Conservation (phyloP, 148 eudicot genomes). For the Vaccinium vitisidaea region DNA sequence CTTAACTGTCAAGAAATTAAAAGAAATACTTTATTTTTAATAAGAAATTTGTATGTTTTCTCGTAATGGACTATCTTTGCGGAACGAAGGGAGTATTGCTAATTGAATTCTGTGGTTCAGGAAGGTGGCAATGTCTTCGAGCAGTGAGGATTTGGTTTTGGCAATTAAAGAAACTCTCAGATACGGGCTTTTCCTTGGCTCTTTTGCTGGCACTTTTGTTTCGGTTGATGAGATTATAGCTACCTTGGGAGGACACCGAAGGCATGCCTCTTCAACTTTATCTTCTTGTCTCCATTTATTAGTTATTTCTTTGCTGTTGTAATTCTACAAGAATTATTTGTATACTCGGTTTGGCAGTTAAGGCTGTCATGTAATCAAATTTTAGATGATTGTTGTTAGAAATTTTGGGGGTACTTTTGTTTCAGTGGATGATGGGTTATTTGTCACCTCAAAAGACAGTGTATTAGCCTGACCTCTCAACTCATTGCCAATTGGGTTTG, state of each 20-base stretch:
- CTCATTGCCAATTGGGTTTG: background rate
- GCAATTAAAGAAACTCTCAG: conserved; percentile 78
- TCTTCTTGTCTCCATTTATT: background rate
- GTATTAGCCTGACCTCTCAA: background rate
- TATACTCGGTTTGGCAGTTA: background rate
- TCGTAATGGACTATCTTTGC: too few species aligned
- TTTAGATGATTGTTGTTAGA: background rate
- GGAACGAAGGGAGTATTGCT: background rate
- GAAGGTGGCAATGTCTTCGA: conserved; percentile 47
- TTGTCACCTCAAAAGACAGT: background rate
- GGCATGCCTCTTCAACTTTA: conserved; percentile 37
- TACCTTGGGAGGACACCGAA: conserved; percentile 79
- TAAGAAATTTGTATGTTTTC: too few species aligned
- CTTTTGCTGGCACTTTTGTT: conserved; percentile 89
- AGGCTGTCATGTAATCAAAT: background rate
- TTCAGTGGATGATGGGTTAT: background rate
- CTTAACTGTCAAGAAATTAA: too few species aligned
- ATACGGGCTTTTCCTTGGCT: conserved; percentile 90
- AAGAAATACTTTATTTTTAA: too few species aligned
- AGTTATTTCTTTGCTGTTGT: background rate
- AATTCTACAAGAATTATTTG: background rate
- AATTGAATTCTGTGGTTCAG: conserved; percentile 28
- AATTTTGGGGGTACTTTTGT: too few species aligned
- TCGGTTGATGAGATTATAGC: conserved; percentile 90
- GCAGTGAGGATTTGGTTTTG: conserved; percentile 55